Evolutionary conservation across 1,284 basidiomycete species (phyloP).

Genomic region (Neonothopanus nambi): DNA sequence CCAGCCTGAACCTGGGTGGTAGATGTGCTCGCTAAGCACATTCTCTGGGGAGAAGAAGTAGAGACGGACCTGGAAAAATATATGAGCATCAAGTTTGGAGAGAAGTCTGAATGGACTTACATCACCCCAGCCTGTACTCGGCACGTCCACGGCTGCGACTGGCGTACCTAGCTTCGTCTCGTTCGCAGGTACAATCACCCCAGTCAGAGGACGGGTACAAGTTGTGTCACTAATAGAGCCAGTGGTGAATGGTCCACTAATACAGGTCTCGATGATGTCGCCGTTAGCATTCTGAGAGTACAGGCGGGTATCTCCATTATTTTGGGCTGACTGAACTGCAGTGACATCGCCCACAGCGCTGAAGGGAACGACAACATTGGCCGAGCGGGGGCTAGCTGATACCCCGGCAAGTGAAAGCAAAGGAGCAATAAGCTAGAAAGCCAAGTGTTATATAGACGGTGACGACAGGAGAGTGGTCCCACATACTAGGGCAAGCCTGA

Average conservation of each 20-base stretch:
- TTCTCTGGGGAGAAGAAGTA: constrained; percentile 8
- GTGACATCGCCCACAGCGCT: no score
- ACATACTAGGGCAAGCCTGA: no score
- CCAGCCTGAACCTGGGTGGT: background rate
- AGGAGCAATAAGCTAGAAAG: no score
- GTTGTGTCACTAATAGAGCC: background rate
- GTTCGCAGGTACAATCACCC: background rate
- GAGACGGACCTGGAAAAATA: background rate
- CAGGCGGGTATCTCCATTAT: constrained; percentile 7
- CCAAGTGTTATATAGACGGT: no score
- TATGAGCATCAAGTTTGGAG: no score
- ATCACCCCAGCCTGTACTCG: background rate
- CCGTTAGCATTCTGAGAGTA: constrained; percentile 1
- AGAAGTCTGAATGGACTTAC: background rate
- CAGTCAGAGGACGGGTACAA: no score
- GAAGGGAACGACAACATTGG: no score
- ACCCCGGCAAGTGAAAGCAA: no score
- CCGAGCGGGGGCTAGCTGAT: no score
- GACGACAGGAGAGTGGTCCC: no score
- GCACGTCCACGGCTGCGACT: constrained; percentile 1
- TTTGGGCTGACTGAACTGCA: no score
- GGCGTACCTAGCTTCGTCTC: background rate
- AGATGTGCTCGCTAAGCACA: constrained; percentile 4
- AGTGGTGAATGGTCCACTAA: background rate
- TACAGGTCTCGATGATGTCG: background rate